Base-by-base conservation (phyloP, 352 stramenopile species). In the Phytophthora podocarpi region DNA sequence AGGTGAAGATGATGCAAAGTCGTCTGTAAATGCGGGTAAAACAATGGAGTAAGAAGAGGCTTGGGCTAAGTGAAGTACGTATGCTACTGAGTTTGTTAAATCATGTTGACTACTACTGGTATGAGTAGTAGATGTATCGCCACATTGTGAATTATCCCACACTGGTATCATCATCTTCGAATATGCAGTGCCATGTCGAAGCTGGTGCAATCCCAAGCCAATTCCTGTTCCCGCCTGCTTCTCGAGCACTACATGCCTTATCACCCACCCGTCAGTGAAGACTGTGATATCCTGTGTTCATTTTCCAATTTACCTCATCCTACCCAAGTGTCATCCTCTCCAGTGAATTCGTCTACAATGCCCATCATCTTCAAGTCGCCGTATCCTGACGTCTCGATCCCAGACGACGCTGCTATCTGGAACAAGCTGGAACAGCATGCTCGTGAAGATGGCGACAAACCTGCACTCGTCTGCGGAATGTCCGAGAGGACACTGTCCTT, bases 281-380 rank as follows among this genome's bases (percentile, higher is more conserved):
- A n/a, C n/a, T n/a, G 3, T 37, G 23, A n/a, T n/a, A 48, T 26
- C 23, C 26, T 39, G 2, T 10, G 11, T 46, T 60, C 45, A 69
- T 12, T 69, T 59, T 64, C 55, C 16, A 50, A 70, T 36, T 64
- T 12, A n/a, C 60, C 18, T 54, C 24, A 13, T 55, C 11, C 23
- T 2, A 43, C 7, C 2, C 39, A 46, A 46, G 12, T 42, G n/a
- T n/a, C 24, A 5, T 43, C 40, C 11, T 34, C 35, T 43, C 37
- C 30, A 46, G 41, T 18, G 43, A 58, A 45, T 59, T 49, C 28
- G 24, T 53, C 62, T 45, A 54, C 55, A 16, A 60, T 67, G 59
- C 18, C 51, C 3, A 81, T 68, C 56, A 70, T 81, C 61, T 85
- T 72, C 64, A 69, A 65, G 43, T 82, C 76, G 11, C 71, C 70